phyloP scores from a whole-genome alignment of 2,329 filamentous ascomycete species.

The Diaporthe longicolla region DNA sequence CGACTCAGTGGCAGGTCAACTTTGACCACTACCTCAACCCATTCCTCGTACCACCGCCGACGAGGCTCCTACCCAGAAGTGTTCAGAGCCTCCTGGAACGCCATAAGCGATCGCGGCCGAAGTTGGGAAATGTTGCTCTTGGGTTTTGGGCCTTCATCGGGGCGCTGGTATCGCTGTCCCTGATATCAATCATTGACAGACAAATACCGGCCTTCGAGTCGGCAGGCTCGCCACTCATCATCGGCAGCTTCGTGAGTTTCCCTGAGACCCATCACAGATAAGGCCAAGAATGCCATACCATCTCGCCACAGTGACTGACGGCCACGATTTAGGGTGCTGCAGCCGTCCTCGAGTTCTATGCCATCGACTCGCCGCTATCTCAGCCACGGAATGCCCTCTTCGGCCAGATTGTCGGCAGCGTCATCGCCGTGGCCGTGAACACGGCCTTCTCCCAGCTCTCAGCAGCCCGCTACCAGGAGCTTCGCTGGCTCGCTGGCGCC shows the following conservation, averaged over 20 bases:
- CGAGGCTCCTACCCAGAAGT: constrained; percentile 73
- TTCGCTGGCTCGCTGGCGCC: constrained; percentile 76
- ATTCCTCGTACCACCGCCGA: constrained; percentile 75
- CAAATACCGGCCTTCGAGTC: constrained; percentile 67
- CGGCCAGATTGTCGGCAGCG: constrained; percentile 75
- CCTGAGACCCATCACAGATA: neutral
- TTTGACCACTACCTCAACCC: constrained; percentile 84
- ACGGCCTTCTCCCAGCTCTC: constrained; percentile 74
- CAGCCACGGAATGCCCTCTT: constrained; percentile 79
- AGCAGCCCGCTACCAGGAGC: constrained; percentile 56
- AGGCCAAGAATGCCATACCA: neutral
- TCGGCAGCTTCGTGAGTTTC: constrained; percentile 77
- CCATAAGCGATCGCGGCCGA: constrained; percentile 57
- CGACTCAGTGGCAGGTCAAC: constrained; percentile 71
- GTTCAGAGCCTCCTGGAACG: constrained; percentile 79
- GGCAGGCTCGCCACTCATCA: constrained; percentile 70
- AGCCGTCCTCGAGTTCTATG: constrained; percentile 81
- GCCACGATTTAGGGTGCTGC: constrained; percentile 72
- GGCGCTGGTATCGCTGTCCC: constrained; percentile 71
- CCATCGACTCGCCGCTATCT: constrained; percentile 78
- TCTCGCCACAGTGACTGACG: constrained; percentile 21
- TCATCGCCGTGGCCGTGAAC: constrained; percentile 72
- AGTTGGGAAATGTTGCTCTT: constrained; percentile 70
- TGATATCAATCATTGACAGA: constrained; percentile 71
- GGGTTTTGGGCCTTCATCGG: constrained; percentile 76